Base-by-base conservation (phyloP, 2,329 filamentous ascomycete genomes). In the Trichoderma aggressivum region DNA sequence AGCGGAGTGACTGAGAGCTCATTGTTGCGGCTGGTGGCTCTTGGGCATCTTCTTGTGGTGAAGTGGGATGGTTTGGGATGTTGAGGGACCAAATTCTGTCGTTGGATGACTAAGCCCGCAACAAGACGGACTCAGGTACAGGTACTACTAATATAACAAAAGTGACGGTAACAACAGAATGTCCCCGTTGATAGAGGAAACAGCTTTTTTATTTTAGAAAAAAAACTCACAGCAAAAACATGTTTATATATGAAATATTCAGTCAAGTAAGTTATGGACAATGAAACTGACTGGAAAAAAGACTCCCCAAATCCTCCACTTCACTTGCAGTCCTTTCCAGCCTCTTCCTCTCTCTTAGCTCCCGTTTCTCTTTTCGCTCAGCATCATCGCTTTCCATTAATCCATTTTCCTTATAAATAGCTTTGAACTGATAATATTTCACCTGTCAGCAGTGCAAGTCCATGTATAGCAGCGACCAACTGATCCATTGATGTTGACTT, bases 1-100 rank as follows among this genome's bases (percentile, higher is more conserved):
- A 82, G 75, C 81, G 81, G 67, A 83, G 77, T 53, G 78, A 77
- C 74, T 81, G 80, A 53, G 78, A 77, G 70, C 81, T 79, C 81
- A 83, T 83, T 72, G 72, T 79, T 74, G 75, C 70, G 61, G 28
- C 73, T 73, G 53, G 43, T 70, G 70, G 53, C 64, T 16, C n/a
- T 28, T 34, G 50, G 12, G 18, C 3, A 21, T 28, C 47, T 59
- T 32, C 24, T 59, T 12, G 28, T 64, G 34, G 34, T 56, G 21
- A 59, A 59, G 59, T 64, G 68, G 68, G 60, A 64, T 64, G 47
- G 30, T 50, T 24, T 18, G n/a, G 26, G 53, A 67, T 60, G 34
- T 4, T n/a, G 18, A 64, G 55, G 55, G 36, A 72, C 61, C 47
- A 72, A 73, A 72, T 68, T 73, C 72, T 73, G 36, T 61, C 43